A percentile compares a stretch with the other conserved stretches of the same genome.
These are phyloP conservation scores for Phytopythium montanum DNA, from an alignment of 352 stramenopile genomes.

Conservation along the genomic window DNA sequence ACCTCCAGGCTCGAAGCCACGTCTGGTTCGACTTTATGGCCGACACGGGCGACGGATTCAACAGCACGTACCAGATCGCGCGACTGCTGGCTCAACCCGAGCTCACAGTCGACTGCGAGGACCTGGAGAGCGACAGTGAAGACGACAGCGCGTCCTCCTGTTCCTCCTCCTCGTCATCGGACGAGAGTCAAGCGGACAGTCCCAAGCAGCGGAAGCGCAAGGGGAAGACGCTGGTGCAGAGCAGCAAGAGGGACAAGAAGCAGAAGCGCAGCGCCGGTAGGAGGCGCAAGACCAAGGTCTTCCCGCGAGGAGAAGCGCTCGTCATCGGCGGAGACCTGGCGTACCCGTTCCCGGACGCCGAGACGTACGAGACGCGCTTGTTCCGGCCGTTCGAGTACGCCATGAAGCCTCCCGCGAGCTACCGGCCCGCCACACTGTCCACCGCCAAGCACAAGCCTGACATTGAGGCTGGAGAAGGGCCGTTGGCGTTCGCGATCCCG, in stretches of 20 bases:
- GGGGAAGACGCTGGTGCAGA: not conserved
- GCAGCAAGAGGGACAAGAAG: not conserved
- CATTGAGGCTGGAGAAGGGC: slow-evolving; percentile 62
- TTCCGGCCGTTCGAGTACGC: slow-evolving; percentile 93
- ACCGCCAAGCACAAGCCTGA: slow-evolving; percentile 51
- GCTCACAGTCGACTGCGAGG: slow-evolving; percentile 70
- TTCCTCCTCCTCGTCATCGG: not conserved
- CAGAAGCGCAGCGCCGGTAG: slow-evolving; percentile 3
- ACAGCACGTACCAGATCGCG: slow-evolving; percentile 92
- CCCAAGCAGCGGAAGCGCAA: not conserved
- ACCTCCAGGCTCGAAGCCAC: slow-evolving; percentile 69
- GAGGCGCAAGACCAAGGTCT: slow-evolving; percentile 33
- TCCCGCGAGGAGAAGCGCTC: slow-evolving; percentile 85
- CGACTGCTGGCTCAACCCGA: slow-evolving; percentile 87
- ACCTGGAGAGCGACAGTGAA: not conserved
- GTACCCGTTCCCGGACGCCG: slow-evolving; percentile 86
- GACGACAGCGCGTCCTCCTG: not conserved
- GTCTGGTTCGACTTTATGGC: slow-evolving; percentile 95
- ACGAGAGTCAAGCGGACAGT: not conserved
- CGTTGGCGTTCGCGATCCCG: slow-evolving; percentile 75
- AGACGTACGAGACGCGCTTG: slow-evolving; percentile 89
- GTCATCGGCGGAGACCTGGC: slow-evolving; percentile 92
- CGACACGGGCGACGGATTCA: slow-evolving; percentile 92
- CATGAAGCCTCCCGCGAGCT: slow-evolving; percentile 85
- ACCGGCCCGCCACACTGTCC: slow-evolving; percentile 88